Evolutionary conservation across 345 rosid species (phyloP).

Genomic region (Salix suchowensis): DNA sequence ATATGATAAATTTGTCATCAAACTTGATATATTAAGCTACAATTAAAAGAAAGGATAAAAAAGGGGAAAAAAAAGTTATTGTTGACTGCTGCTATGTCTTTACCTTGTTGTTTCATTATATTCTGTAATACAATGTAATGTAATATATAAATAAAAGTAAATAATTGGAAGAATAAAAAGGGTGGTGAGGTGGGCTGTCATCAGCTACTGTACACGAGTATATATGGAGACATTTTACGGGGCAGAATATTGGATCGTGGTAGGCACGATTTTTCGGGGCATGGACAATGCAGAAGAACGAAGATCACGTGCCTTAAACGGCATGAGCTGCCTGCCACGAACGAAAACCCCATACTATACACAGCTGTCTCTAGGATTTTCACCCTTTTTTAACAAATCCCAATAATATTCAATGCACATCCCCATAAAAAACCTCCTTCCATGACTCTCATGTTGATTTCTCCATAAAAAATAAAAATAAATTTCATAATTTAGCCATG

Average conservation of each 20-base stretch:
- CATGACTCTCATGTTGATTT: too few relatives aligned
- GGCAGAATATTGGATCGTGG: neutral
- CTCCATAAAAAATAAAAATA: too few relatives aligned
- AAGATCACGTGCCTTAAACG: conserved; percentile 30
- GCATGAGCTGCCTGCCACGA: neutral
- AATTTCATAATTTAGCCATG: too few relatives aligned
- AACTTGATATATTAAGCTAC: neutral
- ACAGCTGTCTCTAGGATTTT: neutral
- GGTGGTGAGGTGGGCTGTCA: too few relatives aligned
- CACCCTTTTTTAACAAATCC: neutral
- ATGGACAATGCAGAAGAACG: neutral
- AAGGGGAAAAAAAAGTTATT: too few relatives aligned
- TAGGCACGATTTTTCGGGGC: neutral
- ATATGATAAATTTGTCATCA: neutral
- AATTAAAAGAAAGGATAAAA: neutral
- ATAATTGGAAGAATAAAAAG: too few relatives aligned
- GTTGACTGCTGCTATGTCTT: too few relatives aligned
- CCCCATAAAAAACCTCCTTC: too few relatives aligned
- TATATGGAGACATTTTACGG: neutral
- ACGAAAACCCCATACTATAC: neutral
- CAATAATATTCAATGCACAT: neutral
- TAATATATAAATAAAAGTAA: too few relatives aligned
- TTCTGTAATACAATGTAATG: too few relatives aligned
- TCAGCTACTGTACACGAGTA: too few relatives aligned
- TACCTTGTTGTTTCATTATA: too few relatives aligned